phyloP scores from a whole-genome alignment of 345 rosid species.

The Acer saccharum region DNA sequence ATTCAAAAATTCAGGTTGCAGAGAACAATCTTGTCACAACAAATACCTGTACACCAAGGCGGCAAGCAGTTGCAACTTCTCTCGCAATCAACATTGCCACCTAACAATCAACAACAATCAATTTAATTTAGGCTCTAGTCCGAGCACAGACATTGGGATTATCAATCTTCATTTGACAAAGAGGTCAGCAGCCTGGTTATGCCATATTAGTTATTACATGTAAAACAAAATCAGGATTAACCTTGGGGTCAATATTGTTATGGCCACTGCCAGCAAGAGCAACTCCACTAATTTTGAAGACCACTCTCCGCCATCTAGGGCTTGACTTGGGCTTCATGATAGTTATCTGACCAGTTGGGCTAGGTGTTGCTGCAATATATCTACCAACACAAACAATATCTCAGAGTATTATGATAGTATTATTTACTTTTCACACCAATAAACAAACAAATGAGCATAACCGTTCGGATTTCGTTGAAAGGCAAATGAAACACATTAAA shows the following conservation, averaged over 20 bases:
- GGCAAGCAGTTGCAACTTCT: conserved; percentile 77
- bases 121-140: background rate
- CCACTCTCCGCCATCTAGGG: conserved; percentile 88
- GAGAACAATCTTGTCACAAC: conserved; percentile 1
- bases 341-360: conserved; percentile 47
- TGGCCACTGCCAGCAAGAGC: conserved; percentile 78
- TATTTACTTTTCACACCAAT: background rate
- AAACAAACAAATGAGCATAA: conserved; percentile 5
- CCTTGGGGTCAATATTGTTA: conserved; percentile 84
- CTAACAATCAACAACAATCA: conserved; percentile 37
- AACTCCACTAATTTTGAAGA: conserved; percentile 85
- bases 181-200: background rate
- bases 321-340: conserved; percentile 47
- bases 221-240: conserved; percentile 22
- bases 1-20: background rate
- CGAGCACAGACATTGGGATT: background rate
- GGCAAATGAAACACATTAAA: background rate
- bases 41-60: conserved; percentile 77
- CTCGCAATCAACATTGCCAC: conserved; percentile 74
- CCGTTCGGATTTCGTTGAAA: background rate
- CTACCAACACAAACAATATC: conserved; percentile 35
- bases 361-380: conserved; percentile 41
- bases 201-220: conserved; percentile 9
- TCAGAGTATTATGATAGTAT: conserved; percentile 1
- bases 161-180: background rate